phyloP scores from a whole-genome alignment of 1,284 basidiomycete species.

The Bothia castanella region DNA sequence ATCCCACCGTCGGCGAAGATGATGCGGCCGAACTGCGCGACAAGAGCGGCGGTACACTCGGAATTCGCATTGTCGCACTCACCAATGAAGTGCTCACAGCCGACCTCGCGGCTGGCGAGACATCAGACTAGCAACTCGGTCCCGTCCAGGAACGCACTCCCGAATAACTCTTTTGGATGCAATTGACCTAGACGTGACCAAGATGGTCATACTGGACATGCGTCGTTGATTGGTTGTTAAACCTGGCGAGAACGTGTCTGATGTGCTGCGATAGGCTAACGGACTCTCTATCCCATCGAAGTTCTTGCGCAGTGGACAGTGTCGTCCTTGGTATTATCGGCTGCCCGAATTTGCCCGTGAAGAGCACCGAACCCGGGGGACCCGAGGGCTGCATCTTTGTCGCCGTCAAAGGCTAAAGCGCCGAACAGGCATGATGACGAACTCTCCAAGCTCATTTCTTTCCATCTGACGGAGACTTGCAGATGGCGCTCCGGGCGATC shows the following conservation, averaged over 20 bases:
- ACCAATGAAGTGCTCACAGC: constrained; percentile 78
- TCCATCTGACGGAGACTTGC: neutral
- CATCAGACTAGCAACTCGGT: constrained; percentile 63
- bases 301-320: constrained; percentile 97
- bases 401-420: constrained; percentile 79
- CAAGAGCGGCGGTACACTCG: constrained; percentile 50
- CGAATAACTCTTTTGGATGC: constrained; percentile 70
- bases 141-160: constrained; percentile 47
- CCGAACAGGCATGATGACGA: constrained; percentile 55
- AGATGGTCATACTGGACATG: constrained; percentile 76
- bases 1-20: constrained; percentile 94
- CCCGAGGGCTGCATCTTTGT: constrained; percentile 80
- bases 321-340: constrained; percentile 92
- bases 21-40: constrained; percentile 78
- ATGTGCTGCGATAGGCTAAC: constrained; percentile 54
- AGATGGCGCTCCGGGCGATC: too few relatives aligned
- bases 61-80: constrained; percentile 73
- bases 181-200: constrained; percentile 81
- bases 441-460: neutral
- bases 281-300: constrained; percentile 92
- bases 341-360: constrained; percentile 87
- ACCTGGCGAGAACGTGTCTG: constrained; percentile 4
- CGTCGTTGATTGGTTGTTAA: constrained; percentile 28
- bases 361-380: constrained; percentile 50
- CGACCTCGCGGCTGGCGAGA: constrained; percentile 50